Evolutionary conservation across 495 filamentous ascomycete species (phyloP).

Genomic region (Lophium mytilinum): DNA sequence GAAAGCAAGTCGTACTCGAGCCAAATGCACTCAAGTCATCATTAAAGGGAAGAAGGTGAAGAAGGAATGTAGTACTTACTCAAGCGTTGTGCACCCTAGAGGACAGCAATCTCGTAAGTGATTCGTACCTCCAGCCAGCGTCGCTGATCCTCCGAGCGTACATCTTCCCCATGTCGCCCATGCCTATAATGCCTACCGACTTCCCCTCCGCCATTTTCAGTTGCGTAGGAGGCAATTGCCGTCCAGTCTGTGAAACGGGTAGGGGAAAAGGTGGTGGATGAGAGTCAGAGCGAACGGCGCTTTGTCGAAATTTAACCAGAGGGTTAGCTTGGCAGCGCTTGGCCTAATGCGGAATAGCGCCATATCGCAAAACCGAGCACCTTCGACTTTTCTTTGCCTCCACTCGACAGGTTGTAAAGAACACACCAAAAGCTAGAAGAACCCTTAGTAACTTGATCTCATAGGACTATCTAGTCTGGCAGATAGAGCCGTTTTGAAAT

Average conservation of each 20-base stretch:
- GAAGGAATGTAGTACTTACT: slow-evolving; percentile 19
- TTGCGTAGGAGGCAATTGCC: background rate
- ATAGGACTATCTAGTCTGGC: too few relatives aligned
- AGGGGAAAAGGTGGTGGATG: background rate
- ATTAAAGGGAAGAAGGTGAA: slow-evolving; percentile 38
- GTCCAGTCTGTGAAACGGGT: background rate
- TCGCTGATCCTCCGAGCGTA: slow-evolving; percentile 79
- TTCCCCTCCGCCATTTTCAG: slow-evolving; percentile 18
- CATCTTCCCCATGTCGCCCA: slow-evolving; percentile 99
- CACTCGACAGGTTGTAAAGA: too few relatives aligned
- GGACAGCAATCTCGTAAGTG: too few relatives aligned
- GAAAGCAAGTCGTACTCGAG: slow-evolving; percentile 73
- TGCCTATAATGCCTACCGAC: slow-evolving; percentile 82
- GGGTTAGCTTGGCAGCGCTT: too few relatives aligned
- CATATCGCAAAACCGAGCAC: too few relatives aligned
- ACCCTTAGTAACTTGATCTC: too few relatives aligned
- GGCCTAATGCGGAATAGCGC: too few relatives aligned
- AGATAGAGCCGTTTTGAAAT: too few relatives aligned
- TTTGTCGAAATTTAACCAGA: too few relatives aligned
- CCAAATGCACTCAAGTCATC: slow-evolving; percentile 99
- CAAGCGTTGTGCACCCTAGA: background rate
- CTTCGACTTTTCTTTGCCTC: too few relatives aligned
- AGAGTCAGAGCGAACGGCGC: background rate
- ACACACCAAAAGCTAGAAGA: too few relatives aligned
- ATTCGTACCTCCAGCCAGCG: slow-evolving; percentile 88